These are phyloP conservation scores for Taphrina deformans DNA, from an alignment of 1,139 yeast genomes.

Conservation along the genomic window DNA sequence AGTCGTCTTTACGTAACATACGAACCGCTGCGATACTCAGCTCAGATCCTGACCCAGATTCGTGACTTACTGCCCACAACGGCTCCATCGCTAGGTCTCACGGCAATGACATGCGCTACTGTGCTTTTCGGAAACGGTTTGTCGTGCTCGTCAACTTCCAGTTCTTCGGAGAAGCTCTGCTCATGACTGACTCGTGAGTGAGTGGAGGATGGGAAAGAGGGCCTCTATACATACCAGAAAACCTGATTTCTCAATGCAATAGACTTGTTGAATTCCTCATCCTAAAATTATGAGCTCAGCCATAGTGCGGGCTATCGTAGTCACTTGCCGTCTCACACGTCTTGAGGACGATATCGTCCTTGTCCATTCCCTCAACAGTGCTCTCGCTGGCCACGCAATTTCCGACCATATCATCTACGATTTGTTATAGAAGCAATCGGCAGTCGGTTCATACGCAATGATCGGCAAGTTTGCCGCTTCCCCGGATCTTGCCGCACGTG, in stretches of 20 bases:
- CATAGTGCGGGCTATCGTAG: not conserved
- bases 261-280: conserved; percentile 3
- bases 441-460: no score
- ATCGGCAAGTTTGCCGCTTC: not conserved
- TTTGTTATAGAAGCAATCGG: no score
- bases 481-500: not conserved
- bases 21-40: conserved; percentile 5
- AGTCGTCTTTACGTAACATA: not conserved
- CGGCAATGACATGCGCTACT: conserved; percentile 23
- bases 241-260: conserved; percentile 13
- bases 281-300: not conserved
- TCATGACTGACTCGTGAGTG: not conserved
- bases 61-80: conserved; percentile 7
- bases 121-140: conserved; percentile 1
- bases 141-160: conserved; percentile 24
- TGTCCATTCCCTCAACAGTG: no score
- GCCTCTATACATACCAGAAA: not conserved
- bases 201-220: not conserved
- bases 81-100: not conserved
- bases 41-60: not conserved
- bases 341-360: not conserved
- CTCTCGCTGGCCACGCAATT: no score
- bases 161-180: conserved; percentile 15
- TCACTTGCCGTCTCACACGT: conserved; percentile 12
- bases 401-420: no score